Percentiles rank a stretch among this genome's conserved stretches.
These are phyloP conservation scores for Lactarius deliciosus DNA, from an alignment of 768 basidiomycete genomes.

Conservation along the genomic window DNA sequence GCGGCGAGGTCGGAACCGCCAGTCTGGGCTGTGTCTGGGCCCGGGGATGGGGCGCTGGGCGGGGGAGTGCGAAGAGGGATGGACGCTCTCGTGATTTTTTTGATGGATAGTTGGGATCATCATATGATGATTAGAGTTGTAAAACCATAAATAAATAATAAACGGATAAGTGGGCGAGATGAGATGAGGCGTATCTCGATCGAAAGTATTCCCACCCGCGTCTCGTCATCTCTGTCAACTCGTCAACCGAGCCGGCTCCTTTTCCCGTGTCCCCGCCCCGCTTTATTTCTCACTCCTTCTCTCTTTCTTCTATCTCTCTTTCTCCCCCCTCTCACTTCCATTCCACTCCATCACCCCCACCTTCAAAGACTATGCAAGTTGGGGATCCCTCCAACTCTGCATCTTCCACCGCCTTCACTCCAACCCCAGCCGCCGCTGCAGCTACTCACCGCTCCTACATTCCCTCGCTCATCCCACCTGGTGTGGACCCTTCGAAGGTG, in stretches of 20 bases:
- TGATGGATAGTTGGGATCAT: conserved; percentile 1
- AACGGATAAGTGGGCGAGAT: neutral
- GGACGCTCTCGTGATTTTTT: neutral
- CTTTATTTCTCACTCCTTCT: conserved; percentile 5
- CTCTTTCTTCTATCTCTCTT: conserved; percentile 2
- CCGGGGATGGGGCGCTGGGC: neutral
- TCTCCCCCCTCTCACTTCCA: conserved; percentile 15
- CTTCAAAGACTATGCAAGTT: conserved; percentile 15
- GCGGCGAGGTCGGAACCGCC: neutral
- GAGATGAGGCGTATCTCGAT: conserved; percentile 3
- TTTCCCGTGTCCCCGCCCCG: neutral
- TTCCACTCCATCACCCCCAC: neutral
- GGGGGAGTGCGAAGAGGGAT: neutral
- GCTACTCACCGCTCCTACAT: conserved; percentile 37
- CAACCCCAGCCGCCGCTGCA: conserved; percentile 10
- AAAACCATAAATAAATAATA: neutral
- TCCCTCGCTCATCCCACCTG: conserved; percentile 49
- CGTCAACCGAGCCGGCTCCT: neutral
- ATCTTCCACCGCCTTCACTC: conserved; percentile 7
- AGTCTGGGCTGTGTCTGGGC: neutral
- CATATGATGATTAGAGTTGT: neutral
- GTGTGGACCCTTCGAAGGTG: conserved; percentile 64
- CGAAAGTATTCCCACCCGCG: neutral
- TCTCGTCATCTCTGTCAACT: conserved; percentile 8
- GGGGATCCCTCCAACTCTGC: conserved; percentile 22